phyloP scores from a whole-genome alignment of 2,329 filamentous ascomycete species.

The Tolypocladium tropicale region DNA sequence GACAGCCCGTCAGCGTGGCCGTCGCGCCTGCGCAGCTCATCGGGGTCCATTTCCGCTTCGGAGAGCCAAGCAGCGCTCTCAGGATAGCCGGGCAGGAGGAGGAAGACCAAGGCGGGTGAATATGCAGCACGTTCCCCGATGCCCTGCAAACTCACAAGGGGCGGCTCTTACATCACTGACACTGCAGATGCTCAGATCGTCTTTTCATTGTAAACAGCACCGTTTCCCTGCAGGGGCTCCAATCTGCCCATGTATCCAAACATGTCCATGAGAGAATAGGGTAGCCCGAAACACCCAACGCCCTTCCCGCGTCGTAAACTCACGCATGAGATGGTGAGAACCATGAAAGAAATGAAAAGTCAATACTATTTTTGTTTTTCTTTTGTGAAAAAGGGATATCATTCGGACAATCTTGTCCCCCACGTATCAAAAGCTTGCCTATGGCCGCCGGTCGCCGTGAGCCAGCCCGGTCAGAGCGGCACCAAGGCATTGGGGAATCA shows the following conservation, averaged over 20 bases:
- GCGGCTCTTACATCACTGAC: no score
- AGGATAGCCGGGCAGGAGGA: slow-evolving; percentile 59
- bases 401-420: background rate
- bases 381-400: background rate
- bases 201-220: no score
- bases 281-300: no score
- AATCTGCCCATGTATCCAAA: no score
- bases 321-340: background rate
- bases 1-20: slow-evolving; percentile 54
- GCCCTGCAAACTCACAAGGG: no score
- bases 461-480: slow-evolving; percentile 3
- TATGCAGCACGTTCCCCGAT: slow-evolving; percentile 48
- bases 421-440: background rate
- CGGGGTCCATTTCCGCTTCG: slow-evolving; percentile 47
- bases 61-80: slow-evolving; percentile 54
- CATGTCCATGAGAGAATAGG: no score
- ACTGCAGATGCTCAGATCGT: no score
- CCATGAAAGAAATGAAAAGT: background rate
- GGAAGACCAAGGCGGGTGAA: slow-evolving; percentile 53
- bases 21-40: slow-evolving; percentile 60
- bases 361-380: background rate
- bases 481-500: slow-evolving; percentile 2
- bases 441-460: slow-evolving; percentile 6
- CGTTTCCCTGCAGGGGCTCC: no score
- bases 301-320: background rate